Percentiles rank a stretch among this genome's conserved stretches.
These are phyloP conservation scores for Fusarium sp. DNA, from an alignment of 2,329 filamentous ascomycete species.

Conservation along the genomic window DNA sequence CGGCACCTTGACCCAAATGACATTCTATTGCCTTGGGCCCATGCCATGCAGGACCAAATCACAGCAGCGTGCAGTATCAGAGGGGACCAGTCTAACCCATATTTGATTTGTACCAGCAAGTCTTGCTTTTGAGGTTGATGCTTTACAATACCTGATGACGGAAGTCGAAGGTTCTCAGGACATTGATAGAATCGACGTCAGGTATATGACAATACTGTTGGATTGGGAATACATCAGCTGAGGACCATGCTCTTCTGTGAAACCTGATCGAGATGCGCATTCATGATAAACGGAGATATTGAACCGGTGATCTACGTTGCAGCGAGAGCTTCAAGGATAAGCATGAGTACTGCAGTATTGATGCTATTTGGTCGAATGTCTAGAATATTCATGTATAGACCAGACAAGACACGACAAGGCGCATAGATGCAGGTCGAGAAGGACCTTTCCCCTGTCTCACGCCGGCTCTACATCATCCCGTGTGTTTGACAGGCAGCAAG, in stretches of 20 bases:
- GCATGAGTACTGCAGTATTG: background rate
- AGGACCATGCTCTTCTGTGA: constrained; percentile 33
- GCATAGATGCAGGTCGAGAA: constrained; percentile 7
- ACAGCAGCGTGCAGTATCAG: constrained; percentile 16
- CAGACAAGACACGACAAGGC: background rate
- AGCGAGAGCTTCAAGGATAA: background rate
- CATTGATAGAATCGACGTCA: constrained; percentile 18
- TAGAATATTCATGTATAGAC: constrained; percentile 1
- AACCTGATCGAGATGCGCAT: constrained; percentile 30
- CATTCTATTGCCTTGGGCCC: constrained; percentile 28
- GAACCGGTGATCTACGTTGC: constrained; percentile 2
- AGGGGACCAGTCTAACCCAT: constrained; percentile 19
- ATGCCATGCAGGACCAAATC: constrained; percentile 32
- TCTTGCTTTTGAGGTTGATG: constrained; percentile 10
- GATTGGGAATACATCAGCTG: constrained; percentile 1
- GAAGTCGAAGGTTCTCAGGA: constrained; percentile 6
- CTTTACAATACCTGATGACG: constrained; percentile 16
- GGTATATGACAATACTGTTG: constrained; percentile 20
- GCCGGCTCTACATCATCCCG: constrained; percentile 34
- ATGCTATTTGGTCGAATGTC: background rate
- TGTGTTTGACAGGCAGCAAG: constrained; percentile 36
- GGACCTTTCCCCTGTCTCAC: constrained; percentile 29
- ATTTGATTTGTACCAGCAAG: background rate
- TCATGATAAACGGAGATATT: constrained; percentile 21
- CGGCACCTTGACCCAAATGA: constrained; percentile 14